Evolutionary conservation across 148 eudicot species (phyloP), one percentile per base, ranked within the genome.

Genomic region (Chenopodium formosanum): DNA sequence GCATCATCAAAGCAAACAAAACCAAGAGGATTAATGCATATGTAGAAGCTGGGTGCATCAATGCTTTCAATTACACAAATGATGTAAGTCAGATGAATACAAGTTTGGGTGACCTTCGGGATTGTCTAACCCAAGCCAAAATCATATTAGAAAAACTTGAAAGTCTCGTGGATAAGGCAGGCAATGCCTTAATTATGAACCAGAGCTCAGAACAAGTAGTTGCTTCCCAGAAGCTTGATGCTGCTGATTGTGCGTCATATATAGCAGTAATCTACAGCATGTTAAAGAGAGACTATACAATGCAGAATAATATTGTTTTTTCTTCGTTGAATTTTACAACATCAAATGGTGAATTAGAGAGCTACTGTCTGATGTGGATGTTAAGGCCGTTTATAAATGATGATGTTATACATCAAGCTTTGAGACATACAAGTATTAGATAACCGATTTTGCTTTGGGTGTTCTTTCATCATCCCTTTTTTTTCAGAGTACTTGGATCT

Each of bases 281-380:
- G 97, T 89, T 91, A 81, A 87, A 89, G 83, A 89, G 84, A 75
- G 97, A 95, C 85, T 91, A 80, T 81, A 50, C 68, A 47, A 93
- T 88, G 90, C 89, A 91, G 90, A 90, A 82, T 32, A 86, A 66
- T 85, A 91, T 93, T 60, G 85, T 92, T 67, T 77, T 92, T 67
- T 77, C 88, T 34, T 84, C 92, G 3, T 87, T 95, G 65, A 85
- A 46, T 85, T 60, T 90, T 65, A 91, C 85, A 78, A 82, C 93
- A 7, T 73, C 91, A 7, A 72, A 84, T 2, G 91, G 79, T 60
- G 96, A 93, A 86, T 76, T 93, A 66, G 93, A 90, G 48, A 92
- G 90, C 74, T 95, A 95, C 58, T 78, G 87, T 82, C 71, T 87
- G 37, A 95, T 95, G 98, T 93, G 96, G 98, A 89, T 94, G 7